These are phyloP conservation scores for Dactylellina leptospora DNA, from an alignment of 2,329 filamentous ascomycete genomes.

Conservation along the genomic window DNA sequence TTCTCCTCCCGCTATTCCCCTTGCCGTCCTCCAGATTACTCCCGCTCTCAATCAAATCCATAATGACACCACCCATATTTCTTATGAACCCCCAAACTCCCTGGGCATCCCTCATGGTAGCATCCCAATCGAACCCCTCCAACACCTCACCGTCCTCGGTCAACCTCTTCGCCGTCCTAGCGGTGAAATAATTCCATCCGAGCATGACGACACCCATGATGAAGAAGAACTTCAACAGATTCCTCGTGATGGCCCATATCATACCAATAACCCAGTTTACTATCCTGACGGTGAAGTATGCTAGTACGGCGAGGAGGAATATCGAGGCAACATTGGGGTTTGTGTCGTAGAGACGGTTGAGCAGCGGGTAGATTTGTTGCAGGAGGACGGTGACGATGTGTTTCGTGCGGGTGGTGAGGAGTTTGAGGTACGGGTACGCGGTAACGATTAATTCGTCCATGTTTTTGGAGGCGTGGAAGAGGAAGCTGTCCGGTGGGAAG, in stretches of 20 bases:
- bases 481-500: not conserved
- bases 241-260: constrained; percentile 43
- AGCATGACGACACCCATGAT: constrained; percentile 11
- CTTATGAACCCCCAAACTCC: constrained; percentile 39
- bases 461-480: constrained; percentile 4
- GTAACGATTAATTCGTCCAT: constrained; percentile 45
- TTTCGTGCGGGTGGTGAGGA: constrained; percentile 2
- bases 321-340: constrained; percentile 45
- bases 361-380: constrained; percentile 34
- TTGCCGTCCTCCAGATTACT: constrained; percentile 36
- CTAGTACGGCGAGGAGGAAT: constrained; percentile 26
- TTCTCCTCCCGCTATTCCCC: constrained; percentile 32
- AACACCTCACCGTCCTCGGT: constrained; percentile 27
- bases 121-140: constrained; percentile 49
- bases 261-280: constrained; percentile 23
- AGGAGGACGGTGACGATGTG: constrained; percentile 21
- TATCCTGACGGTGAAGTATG: constrained; percentile 19
- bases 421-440: constrained; percentile 27
- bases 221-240: constrained; percentile 39
- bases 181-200: constrained; percentile 30
- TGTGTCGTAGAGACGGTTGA: constrained; percentile 43
- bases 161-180: constrained; percentile 4
- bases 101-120: constrained; percentile 28
- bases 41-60: constrained; percentile 46
- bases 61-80: constrained; percentile 32